Evolutionary conservation across 2,329 filamentous ascomycete species (phyloP).

Genomic region (Fusarium phyllophilum): DNA sequence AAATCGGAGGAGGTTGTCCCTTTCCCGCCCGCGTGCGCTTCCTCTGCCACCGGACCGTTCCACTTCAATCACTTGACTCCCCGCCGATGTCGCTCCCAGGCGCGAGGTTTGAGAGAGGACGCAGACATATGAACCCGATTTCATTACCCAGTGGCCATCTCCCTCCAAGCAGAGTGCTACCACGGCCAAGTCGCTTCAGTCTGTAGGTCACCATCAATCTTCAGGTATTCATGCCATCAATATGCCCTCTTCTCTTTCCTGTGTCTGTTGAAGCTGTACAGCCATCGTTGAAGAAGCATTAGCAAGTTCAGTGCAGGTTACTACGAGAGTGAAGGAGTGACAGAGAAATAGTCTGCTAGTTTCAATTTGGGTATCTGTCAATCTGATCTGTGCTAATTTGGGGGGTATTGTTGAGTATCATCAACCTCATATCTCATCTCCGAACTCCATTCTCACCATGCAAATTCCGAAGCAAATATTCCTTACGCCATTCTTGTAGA

Average conservation of each 20-base stretch:
- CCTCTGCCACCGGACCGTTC: rapidly evolving
- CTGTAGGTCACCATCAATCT: rapidly evolving
- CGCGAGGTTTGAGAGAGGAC: neutral
- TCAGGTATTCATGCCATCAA: rapidly evolving
- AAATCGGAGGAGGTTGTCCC: no score
- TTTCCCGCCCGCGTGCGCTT: no score
- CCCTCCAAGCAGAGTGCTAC: rapidly evolving
- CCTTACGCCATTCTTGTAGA: neutral
- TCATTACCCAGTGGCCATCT: rapidly evolving
- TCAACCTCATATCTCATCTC: neutral
- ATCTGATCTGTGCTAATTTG: neutral
- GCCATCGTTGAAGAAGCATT: no score
- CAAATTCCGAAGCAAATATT: neutral
- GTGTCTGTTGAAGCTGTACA: rapidly evolving
- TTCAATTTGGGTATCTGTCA: neutral
- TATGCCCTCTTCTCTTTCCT: neutral
- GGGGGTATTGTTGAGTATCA: neutral
- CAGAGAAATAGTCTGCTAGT: neutral
- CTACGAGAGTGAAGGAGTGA: no score
- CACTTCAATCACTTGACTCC: no score
- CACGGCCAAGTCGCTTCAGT: rapidly evolving
- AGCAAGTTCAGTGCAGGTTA: no score
- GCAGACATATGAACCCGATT: rapidly evolving
- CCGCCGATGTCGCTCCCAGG: neutral
- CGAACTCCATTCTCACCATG: neutral